Evolutionary conservation across 208 protist species (phyloP), one percentile per base, ranked within the genome.

Genomic region (Wallacemonas rigidus): DNA sequence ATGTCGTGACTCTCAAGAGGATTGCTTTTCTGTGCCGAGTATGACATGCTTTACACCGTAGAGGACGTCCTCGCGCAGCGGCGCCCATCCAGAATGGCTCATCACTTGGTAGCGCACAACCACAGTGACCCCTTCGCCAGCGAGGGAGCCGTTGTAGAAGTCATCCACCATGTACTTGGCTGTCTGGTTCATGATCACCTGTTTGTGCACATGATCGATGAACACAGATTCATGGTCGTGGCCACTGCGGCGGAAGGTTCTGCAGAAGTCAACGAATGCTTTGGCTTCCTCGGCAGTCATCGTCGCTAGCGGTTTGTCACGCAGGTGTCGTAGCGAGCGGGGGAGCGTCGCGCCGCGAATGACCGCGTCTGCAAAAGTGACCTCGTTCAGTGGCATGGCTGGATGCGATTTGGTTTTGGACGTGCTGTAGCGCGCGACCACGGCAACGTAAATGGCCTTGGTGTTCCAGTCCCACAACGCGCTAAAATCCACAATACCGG

Each of bases 381-480:
- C 81, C n/a, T 94, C 87, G 69, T 90, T 91, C 36, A 76, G 36
- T 12, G 15, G 38, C 65, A 61, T 62, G 4, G 56, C 56, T 7
- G 56, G 45, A 47, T 70, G 36, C 61, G 39, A 47, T n/a, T 54
- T 0, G 36, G 60, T 53, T 54, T 63, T 45, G 2, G 51, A 17
- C 15, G 81, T 83, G 12, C n/a, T 2, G 75, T 91, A 95, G 41
- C 81, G 80, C n/a, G 75, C 87, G 8, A 92, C 54, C 35, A 89
- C 77, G 36, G 77, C 67, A 14, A 90, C 76, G 54, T 91, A 95
- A 15, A 95, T 80, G 1, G 78, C 71, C 56, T 93, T 89, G 36
- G 88, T 93, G 74, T 95, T 95, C 86, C 90, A 95, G 77, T 93
- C 85, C 86, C 86, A 95, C 3, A 74, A 65, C 14, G 65, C 54